phyloP scores from a whole-genome alignment of 176 grass and related monocot genomes.

The Hordeum marinum region DNA sequence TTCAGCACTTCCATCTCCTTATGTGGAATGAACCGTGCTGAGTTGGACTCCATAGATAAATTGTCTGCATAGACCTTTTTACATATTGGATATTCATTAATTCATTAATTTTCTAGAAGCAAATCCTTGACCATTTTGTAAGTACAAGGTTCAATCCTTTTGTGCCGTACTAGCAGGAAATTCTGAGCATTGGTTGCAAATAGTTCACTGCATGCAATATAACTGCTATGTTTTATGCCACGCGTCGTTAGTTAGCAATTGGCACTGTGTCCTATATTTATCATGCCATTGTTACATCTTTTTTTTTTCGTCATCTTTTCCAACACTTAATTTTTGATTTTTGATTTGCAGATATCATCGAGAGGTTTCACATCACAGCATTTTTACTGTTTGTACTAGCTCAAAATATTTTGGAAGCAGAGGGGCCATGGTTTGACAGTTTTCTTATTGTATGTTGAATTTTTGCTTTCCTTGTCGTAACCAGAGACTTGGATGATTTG shows the following conservation, averaged over 20 bases:
- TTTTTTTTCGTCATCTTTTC: neutral
- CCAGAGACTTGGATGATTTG: neutral
- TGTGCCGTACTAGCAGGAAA: neutral
- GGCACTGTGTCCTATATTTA: neutral
- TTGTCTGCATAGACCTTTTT: neutral
- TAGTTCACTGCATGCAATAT: constrained; percentile 4
- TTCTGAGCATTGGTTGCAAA: neutral
- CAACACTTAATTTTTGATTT: constrained; percentile 16
- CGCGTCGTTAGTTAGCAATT: neutral
- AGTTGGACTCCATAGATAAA: neutral
- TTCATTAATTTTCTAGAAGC: neutral
- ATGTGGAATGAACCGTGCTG: neutral
- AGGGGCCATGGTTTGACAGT: constrained; percentile 82
- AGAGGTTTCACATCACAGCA: constrained; percentile 93
- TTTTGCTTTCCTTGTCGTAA: neutral
- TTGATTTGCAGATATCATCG: constrained; percentile 72
- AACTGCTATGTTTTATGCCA: neutral
- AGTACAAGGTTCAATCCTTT: neutral
- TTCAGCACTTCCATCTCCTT: neutral
- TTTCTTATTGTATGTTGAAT: constrained; percentile 73
- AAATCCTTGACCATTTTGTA: constrained; percentile 6
- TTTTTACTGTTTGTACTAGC: constrained; percentile 93
- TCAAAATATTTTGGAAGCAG: constrained; percentile 99
- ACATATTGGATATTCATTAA: constrained; percentile 14
- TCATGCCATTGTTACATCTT: neutral